Conservation (phyloP, 1,284 basidiomycete genomes). For the Ceratobasidium sp. region DNA sequence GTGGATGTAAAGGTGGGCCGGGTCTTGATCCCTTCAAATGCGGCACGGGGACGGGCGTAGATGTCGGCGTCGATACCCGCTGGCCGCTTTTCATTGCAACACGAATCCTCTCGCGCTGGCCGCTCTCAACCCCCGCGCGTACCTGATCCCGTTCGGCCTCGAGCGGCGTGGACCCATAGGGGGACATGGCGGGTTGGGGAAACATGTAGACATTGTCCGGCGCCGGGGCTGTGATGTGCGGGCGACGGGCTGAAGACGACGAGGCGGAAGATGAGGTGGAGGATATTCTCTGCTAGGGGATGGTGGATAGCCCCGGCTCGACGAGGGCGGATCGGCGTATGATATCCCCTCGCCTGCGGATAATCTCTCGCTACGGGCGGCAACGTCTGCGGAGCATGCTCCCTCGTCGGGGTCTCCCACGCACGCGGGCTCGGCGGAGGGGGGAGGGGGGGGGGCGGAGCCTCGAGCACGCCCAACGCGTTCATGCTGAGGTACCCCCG, state of each 20-base stretch:
- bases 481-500: conserved; percentile 34
- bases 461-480: conserved; percentile 34
- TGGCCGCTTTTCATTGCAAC: too few species aligned
- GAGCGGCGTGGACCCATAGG: not conserved
- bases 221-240: too few species aligned
- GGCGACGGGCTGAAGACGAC: too few species aligned
- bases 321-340: too few species aligned
- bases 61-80: conserved; percentile 10
- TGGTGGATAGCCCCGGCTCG: too few species aligned
- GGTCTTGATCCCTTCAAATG: not conserved
- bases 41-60: conserved; percentile 1
- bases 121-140: too few species aligned
- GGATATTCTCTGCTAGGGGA: too few species aligned
- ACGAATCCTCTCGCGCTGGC: too few species aligned
- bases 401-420: not conserved
- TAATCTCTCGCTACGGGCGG: not conserved
- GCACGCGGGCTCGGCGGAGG: not conserved
- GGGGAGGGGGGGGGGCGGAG: not conserved
- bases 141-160: too few species aligned
- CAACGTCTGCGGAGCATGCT: not conserved
- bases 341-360: too few species aligned
- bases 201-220: too few species aligned
- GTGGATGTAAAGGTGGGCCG: not conserved
- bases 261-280: too few species aligned
- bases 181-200: not conserved